Conservation (phyloP, 1,284 basidiomycete genomes). For the Malassezia slooffiae region DNA sequence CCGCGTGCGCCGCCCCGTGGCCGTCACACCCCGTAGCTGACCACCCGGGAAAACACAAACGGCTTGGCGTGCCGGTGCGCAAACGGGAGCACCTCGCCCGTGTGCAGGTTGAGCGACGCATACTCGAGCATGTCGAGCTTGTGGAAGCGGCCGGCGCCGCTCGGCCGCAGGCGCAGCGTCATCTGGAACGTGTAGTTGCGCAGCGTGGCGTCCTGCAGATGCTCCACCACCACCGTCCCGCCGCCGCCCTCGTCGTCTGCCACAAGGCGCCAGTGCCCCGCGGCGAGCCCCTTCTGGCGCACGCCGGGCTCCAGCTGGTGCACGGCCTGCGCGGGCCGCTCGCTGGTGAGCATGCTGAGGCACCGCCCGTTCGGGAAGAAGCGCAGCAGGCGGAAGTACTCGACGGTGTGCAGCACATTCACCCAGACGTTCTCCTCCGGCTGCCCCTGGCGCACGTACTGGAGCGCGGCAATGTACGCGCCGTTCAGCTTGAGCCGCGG, state of each 20-base stretch:
- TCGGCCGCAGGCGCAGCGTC: conserved; percentile 65
- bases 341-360: conserved; percentile 73
- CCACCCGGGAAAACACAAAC: conserved; percentile 75
- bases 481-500: conserved; percentile 41
- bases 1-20: not conserved
- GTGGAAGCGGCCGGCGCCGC: conserved; percentile 63
- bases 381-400: conserved; percentile 67
- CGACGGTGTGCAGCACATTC: conserved; percentile 39
- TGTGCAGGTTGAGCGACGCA: conserved; percentile 55
- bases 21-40: conserved; percentile 29
- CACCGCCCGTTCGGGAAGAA: conserved; percentile 80
- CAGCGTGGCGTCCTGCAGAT: conserved; percentile 33
- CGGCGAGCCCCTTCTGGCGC: conserved; percentile 58
- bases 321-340: conserved; percentile 65
- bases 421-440: conserved; percentile 40
- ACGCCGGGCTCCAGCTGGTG: conserved; percentile 64
- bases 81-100: conserved; percentile 62
- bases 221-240: conserved; percentile 33
- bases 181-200: conserved; percentile 73
- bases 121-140: conserved; percentile 67
- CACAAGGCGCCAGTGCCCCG: conserved; percentile 49
- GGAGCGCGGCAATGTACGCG: conserved; percentile 40
- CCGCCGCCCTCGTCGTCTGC: conserved; percentile 11
- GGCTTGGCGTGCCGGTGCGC: conserved; percentile 70
- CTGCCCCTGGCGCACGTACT: conserved; percentile 37